Evolutionary conservation across 2,329 filamentous ascomycete genomes (phyloP).

Genomic region (Nemania sp.): DNA sequence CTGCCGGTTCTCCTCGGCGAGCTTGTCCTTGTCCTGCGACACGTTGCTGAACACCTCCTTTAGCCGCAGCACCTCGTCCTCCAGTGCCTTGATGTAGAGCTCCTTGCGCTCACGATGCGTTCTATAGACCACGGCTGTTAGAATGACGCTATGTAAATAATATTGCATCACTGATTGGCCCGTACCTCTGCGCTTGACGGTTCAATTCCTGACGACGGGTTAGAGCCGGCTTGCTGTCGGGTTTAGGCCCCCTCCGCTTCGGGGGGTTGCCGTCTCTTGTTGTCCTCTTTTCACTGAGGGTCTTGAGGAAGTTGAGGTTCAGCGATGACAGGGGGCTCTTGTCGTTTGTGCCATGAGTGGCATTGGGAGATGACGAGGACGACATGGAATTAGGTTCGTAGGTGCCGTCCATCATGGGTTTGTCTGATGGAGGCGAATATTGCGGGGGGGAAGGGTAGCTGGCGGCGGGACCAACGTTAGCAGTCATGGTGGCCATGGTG

Average conservation of each 20-base stretch:
- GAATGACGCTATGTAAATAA: slow-evolving; percentile 11
- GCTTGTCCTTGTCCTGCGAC: slow-evolving; percentile 78
- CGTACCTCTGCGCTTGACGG: slow-evolving; percentile 91
- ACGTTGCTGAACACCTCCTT: slow-evolving; percentile 85
- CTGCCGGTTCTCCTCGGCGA: slow-evolving; percentile 82
- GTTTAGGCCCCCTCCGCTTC: slow-evolving; percentile 93
- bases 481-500: slow-evolving; percentile 48
- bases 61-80: slow-evolving; percentile 88
- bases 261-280: slow-evolving; percentile 88
- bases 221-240: slow-evolving; percentile 93
- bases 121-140: slow-evolving; percentile 60
- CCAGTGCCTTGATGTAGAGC: slow-evolving; percentile 92
- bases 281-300: slow-evolving; percentile 76
- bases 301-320: slow-evolving; percentile 74
- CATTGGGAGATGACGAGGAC: slow-evolving; percentile 60
- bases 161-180: slow-evolving; percentile 9
- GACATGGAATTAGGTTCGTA: slow-evolving; percentile 57
- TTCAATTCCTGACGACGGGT: slow-evolving; percentile 95
- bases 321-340: slow-evolving; percentile 58
- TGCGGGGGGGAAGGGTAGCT: slow-evolving; percentile 54
- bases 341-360: slow-evolving; percentile 41
- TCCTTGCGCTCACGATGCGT: slow-evolving; percentile 98
- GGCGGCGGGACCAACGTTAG: slow-evolving; percentile 54
- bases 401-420: slow-evolving; percentile 50
- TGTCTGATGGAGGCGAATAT: slow-evolving; percentile 50